Conservation (phyloP, 352 stramenopile species). For the Phytophthora melonis region DNA sequence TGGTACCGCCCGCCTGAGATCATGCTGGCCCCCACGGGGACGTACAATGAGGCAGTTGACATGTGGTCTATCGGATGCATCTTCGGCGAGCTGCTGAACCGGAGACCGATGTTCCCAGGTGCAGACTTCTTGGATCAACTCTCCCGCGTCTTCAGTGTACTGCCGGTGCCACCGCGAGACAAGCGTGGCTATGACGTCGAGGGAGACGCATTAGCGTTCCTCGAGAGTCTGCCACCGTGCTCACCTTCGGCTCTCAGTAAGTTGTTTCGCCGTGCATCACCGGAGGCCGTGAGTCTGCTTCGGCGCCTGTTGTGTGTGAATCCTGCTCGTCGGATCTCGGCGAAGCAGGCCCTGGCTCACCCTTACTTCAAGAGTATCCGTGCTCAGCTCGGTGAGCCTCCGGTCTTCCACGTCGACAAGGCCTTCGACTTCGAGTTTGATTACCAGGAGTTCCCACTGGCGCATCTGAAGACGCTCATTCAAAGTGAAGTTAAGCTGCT, state of each 20-base stretch:
- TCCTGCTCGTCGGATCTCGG: conserved; percentile 89
- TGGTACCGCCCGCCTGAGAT: conserved; percentile 90
- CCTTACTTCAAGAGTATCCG: conserved; percentile 90
- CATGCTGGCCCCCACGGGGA: conserved; percentile 82
- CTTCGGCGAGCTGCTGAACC: conserved; percentile 92
- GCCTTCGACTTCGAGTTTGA: conserved; percentile 90
- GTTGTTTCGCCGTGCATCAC: conserved; percentile 69
- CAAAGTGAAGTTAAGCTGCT: conserved; percentile 80
- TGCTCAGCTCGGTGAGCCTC: conserved; percentile 72
- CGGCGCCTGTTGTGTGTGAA: conserved; percentile 89
- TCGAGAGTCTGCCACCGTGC: conserved; percentile 75
- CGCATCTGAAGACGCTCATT: conserved; percentile 73
- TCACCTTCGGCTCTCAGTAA: conserved; percentile 78
- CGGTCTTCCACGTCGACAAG: conserved; percentile 69
- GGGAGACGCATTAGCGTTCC: conserved; percentile 78
- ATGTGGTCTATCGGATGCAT: conserved; percentile 94
- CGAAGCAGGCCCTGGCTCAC: conserved; percentile 91
- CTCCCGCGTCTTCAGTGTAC: conserved; percentile 74
- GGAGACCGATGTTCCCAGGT: conserved; percentile 78
- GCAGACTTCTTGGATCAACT: conserved; percentile 87
- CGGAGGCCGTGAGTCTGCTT: conserved; percentile 76
- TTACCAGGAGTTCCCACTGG: conserved; percentile 69
- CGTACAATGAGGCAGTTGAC: conserved; percentile 83
- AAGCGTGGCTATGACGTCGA: conserved; percentile 83
- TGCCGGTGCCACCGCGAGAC: conserved; percentile 75